These are phyloP conservation scores for Pseudocercospora fuligena DNA, from an alignment of 2,329 filamentous ascomycete species.

Conservation along the genomic window DNA sequence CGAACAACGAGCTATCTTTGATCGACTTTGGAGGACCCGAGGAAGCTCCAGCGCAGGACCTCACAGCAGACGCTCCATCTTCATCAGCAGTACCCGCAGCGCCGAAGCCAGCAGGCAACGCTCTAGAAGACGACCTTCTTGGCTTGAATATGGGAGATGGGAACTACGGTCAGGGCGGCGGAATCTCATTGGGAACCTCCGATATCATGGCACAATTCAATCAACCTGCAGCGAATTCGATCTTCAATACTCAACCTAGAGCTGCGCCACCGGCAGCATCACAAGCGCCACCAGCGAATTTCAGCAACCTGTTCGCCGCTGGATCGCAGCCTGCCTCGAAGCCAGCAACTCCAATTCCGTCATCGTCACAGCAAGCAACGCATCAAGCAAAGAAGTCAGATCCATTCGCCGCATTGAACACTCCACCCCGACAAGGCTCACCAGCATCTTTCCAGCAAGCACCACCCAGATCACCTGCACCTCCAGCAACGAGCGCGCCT, in stretches of 20 bases:
- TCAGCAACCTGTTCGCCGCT: constrained; percentile 53
- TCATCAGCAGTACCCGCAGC: constrained; percentile 47
- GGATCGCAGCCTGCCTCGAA: constrained; percentile 48
- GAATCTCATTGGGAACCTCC: constrained; percentile 73
- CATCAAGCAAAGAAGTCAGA: constrained; percentile 51
- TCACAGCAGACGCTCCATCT: constrained; percentile 25
- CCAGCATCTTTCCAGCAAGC: constrained; percentile 52
- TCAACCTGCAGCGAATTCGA: constrained; percentile 38
- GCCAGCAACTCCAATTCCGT: constrained; percentile 54
- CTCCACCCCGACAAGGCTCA: constrained; percentile 56
- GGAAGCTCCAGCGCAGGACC: constrained; percentile 43
- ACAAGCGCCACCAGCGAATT: constrained; percentile 52
- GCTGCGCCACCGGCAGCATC: constrained; percentile 25
- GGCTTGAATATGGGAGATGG: constrained; percentile 80
- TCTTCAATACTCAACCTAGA: constrained; percentile 34
- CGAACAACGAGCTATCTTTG: constrained; percentile 80
- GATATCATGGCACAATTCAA: constrained; percentile 44
- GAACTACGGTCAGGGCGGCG: constrained; percentile 74
- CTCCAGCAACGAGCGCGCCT: constrained; percentile 30
- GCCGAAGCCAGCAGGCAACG: constrained; percentile 59
- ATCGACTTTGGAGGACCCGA: constrained; percentile 84
- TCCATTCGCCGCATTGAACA: constrained; percentile 65
- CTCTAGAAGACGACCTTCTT: constrained; percentile 86
- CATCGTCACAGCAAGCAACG: constrained; percentile 29
- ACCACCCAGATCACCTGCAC: constrained; percentile 43